These are phyloP conservation scores for Phytophthora brassicae DNA, from an alignment of 352 stramenopile species.

Conservation along the genomic window DNA sequence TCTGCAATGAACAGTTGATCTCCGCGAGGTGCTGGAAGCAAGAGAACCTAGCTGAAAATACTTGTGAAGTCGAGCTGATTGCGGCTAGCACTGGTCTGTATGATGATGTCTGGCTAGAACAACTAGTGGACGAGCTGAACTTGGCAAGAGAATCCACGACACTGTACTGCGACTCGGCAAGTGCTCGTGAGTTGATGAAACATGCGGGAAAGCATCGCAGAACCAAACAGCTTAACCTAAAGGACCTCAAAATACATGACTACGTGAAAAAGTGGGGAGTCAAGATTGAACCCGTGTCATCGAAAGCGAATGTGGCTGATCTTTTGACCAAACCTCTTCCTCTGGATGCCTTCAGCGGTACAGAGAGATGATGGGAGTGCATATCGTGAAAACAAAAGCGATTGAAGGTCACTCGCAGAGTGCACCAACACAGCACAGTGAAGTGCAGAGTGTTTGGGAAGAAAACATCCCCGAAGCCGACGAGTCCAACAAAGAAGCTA, in stretches of 20 bases:
- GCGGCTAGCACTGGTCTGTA: not conserved
- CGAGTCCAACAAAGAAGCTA: not conserved
- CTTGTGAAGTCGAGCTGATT: constrained; percentile 19
- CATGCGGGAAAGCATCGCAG: constrained; percentile 15
- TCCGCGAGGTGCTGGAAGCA: constrained; percentile 19
- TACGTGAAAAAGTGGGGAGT: constrained; percentile 14
- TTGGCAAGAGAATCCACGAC: constrained; percentile 4
- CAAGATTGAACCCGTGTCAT: constrained; percentile 2
- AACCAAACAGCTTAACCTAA: constrained; percentile 19
- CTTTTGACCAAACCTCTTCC: constrained; percentile 13
- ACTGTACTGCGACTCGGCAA: constrained; percentile 15
- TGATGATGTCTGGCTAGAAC: constrained; percentile 12
- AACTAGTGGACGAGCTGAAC: constrained; percentile 16
- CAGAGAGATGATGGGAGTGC: constrained; percentile 6
- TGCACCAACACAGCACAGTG: not conserved
- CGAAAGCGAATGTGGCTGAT: constrained; percentile 9
- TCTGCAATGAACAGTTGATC: constrained; percentile 14
- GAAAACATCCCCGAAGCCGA: not conserved
- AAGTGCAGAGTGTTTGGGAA: not conserved
- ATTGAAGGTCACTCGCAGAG: not conserved
- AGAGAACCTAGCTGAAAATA: constrained; percentile 3
- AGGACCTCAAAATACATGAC: constrained; percentile 22
- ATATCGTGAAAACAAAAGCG: not conserved
- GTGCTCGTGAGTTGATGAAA: constrained; percentile 13
- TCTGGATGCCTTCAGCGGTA: constrained; percentile 8